Evolutionary conservation across 2,329 filamentous ascomycete genomes (phyloP), one percentile per base, ranked within the genome.

Genomic region (Fusarium drepaniforme): DNA sequence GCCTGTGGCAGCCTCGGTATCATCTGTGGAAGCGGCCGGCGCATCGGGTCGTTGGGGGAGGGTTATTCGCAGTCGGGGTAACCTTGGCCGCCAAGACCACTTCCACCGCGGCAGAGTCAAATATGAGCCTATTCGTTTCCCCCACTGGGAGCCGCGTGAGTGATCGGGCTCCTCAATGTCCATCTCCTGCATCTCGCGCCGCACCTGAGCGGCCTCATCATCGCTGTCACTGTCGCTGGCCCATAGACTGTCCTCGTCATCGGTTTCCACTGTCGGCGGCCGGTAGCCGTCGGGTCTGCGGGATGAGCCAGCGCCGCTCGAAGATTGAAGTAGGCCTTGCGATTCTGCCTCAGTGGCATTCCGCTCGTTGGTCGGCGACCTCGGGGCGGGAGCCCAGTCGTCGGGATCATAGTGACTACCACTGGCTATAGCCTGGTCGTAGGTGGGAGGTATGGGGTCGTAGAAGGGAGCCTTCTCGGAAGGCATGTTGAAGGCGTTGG

Each of bases 171-270:
- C 95, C 78, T 95, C 90, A 49, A 97, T 90, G 77, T 97, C 95
- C 89, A 97, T 92, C 88, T 98, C 93, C 80, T 97, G 91, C 86
- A 98, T 93, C 84, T 97, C 94, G 75, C 93, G 90, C 73, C 94
- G 91, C 78, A 97, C 88, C 73, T 92, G 90, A 37, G 90, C 90
- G 42, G 90, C 90, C 75, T 93, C 89, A 37, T 83, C 81, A 59
- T 85, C 85, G 63, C 84, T 85, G 13, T 85, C 85, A 25, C 83
- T 85, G 33, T 87, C 85, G 84, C 82, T 86, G 85, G 88, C 83
- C 83, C 90, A 86, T 30, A 87, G 80, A 75, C 87, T 87, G 69
- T 87, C 88, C 73, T 96, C 93, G 71, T 92, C 93, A 68, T 95
- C 95, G 2, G 85, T 88, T 83, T 97, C 93, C 72, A 96, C 95